Base-by-base conservation (phyloP, 2,329 filamentous ascomycete genomes). In the Didymella pomorum region DNA sequence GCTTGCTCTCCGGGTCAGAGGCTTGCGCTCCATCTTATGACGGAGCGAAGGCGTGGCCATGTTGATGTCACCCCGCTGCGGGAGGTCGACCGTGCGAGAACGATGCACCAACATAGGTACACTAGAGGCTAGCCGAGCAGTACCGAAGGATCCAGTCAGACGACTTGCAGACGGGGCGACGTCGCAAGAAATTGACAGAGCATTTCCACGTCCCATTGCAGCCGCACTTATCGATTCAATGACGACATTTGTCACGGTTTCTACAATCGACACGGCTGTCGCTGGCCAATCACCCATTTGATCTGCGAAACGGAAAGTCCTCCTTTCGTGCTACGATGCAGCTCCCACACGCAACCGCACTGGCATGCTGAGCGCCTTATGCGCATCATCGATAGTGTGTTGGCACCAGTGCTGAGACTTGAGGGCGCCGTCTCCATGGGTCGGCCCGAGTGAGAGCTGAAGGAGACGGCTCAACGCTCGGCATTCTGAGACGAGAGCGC, bases 381-480 rank as follows among this genome's bases (percentile, higher is more conserved):
- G 41, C 53, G 42, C 53, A 14, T 44, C 41, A 56, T 46, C 5
- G 33, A 41, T 2, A 35, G 47, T 46, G 31, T 42, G 26, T 26
- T 31, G 25, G 47, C 42, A 51, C 33, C 23, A 33, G 31, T 51
- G 26, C 29, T 31, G 29, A 31, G 2, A 31, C 29, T 31, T 42
- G 26, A 51, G 33, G 7, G 46, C 47, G 20, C 54, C 46, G 25
- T 12, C 41, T 21, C 16, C 6, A 31, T 33, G 42, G 42, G n/a
- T 52, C 47, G 54, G 42, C 33, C 47, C 20, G 26, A 26, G 33
- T 18, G 6, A 20, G 33, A 41, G 16, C 46, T 46, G 31, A 31
- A 44, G 21, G 26, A n/a, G 33, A 46, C 47, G 18, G 45, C 20
- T 39, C 39, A n/a, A 28, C 28, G 46, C n/a, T 39, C 28, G 11